phyloP scores from a whole-genome alignment of 2,329 filamentous ascomycete species.

The Escovopsis sp. region DNA sequence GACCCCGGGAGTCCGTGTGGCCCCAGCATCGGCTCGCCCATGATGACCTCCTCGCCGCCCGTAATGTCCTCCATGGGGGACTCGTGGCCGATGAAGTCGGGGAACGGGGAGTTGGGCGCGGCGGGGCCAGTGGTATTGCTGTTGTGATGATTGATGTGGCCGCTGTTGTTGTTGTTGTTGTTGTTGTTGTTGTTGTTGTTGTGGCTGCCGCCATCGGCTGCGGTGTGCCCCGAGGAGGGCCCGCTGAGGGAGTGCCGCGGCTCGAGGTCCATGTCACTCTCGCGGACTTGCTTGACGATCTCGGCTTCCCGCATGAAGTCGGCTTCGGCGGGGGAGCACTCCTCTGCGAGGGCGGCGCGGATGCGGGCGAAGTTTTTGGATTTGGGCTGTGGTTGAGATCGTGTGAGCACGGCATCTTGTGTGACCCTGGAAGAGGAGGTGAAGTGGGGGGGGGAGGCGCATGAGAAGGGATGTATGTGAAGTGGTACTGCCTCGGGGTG shows the following conservation, averaged over 20 bases:
- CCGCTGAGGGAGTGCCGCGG: slow-evolving; percentile 16
- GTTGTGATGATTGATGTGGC: too few species aligned
- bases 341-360: slow-evolving; percentile 75
- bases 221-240: slow-evolving; percentile 22
- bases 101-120: slow-evolving; percentile 55
- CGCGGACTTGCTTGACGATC: slow-evolving; percentile 86
- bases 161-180: too few species aligned
- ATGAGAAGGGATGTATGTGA: too few species aligned
- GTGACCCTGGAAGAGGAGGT: background rate
- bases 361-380: slow-evolving; percentile 93
- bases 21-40: too few species aligned
- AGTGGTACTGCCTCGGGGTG: too few species aligned
- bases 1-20: slow-evolving; percentile 37
- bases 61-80: slow-evolving; percentile 47
- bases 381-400: slow-evolving; percentile 61
- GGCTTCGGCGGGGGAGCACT: slow-evolving; percentile 71
- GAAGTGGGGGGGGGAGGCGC: too few species aligned
- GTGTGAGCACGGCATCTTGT: slow-evolving; percentile 12
- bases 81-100: slow-evolving; percentile 48
- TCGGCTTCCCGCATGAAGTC: slow-evolving; percentile 86
- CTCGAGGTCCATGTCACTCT: slow-evolving; percentile 60
- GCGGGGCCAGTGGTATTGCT: too few species aligned
- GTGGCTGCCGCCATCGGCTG: too few species aligned
- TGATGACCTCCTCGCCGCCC: slow-evolving; percentile 36
- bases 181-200: too few species aligned